Evolutionary conservation across 2,329 filamentous ascomycete genomes (phyloP), one percentile per base, ranked within the genome.

Genomic region (Metarhizium rileyi): DNA sequence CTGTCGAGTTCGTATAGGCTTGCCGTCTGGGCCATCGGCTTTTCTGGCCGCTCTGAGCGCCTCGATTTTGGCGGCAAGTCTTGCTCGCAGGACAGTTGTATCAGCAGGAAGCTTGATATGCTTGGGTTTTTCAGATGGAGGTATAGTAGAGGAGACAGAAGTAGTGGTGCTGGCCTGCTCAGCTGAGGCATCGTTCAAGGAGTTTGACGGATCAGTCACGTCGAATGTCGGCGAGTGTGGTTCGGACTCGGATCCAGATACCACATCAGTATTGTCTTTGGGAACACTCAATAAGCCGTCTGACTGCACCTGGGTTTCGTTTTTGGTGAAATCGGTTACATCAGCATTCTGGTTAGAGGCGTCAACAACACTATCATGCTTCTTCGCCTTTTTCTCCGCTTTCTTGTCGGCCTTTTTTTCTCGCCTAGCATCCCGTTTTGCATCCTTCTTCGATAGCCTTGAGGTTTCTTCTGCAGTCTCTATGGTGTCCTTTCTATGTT

Each of bases 1-100:
- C 68, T 95, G 86, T 53, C 93, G 81, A 53, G 88, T 95, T 55
- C 86, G 83, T 50, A 91, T 87, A 16, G 66, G 66, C 60, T 86
- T 84, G 52, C 89, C 89, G 58, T 94, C 83, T 1, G 83, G 76
- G 5, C 86, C 88, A 58, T 94, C 89, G 5, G 91, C 90, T 66
- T 95, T 95, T 52, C 93, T 84, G 25, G 83, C 83, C 9, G 87
- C 86, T 52, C 91, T 86, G 46, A 97, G 80, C 43, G 84, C 84
- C 58, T 93, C 87, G 49, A 98, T 90, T 54, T 83, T 86, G 57
- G 87, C 86, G 50, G 86, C 83, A 46, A 98, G 75, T 42, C 90
- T 84, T 50, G 84, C 81, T 60, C 86, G 83, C 44, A 95, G 79
- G 25, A 84, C 80, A 52, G 87, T 81, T 40, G 84, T 84, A 61